Conservation (phyloP, 805 yeast species). For the Metschnikowia proteae region DNA sequence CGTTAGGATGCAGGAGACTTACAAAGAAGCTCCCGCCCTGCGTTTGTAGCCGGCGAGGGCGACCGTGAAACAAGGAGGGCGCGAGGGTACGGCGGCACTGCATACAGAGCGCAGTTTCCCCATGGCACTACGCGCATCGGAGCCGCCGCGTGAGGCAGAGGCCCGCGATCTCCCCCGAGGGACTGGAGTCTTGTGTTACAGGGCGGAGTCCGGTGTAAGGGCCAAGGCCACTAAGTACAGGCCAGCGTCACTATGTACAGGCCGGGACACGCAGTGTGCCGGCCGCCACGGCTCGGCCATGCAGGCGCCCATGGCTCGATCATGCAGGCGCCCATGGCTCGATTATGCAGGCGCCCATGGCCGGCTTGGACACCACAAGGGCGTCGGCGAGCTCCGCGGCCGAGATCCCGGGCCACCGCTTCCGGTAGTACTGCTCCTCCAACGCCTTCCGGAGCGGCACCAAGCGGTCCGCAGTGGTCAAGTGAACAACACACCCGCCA, state of each 20-base stretch:
- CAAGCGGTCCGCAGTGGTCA: constrained; percentile 45
- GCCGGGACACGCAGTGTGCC: no score
- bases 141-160: no score
- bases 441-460: constrained; percentile 40
- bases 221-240: no score
- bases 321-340: neutral
- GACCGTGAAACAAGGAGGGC: neutral
- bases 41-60: no score
- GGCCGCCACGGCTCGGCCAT: no score
- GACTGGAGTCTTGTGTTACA: no score
- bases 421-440: constrained; percentile 47
- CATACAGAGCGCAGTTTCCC: constrained; percentile 1
- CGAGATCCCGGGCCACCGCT: constrained; percentile 46
- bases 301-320: no score
- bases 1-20: no score
- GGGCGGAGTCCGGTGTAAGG: no score
- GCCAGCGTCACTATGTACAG: no score
- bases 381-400: constrained; percentile 46
- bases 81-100: neutral
- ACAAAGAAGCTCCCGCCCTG: no score
- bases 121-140: neutral
- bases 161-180: no score
- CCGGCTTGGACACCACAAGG: constrained; percentile 53
- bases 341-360: constrained; percentile 44
- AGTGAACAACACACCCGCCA: constrained; percentile 72